Base-by-base conservation (phyloP, 768 basidiomycete species). In the Pleurotus citrinopileatus region DNA sequence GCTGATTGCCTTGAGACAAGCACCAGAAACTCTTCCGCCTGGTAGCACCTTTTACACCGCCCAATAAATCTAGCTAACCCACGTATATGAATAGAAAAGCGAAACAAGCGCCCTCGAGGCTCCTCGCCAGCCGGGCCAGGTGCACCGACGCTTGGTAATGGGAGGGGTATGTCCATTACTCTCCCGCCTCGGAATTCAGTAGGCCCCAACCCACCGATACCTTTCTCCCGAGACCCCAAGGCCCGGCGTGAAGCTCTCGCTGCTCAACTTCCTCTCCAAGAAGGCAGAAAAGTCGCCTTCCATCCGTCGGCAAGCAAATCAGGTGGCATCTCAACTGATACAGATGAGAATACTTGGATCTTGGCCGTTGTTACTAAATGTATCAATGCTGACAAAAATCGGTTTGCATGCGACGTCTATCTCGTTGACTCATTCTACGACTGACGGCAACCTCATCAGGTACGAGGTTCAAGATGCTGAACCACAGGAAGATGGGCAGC, bases 391-490 rank as follows among this genome's bases (percentile, higher is more conserved):
- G 87, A 91, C 58, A 90, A 88, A 65, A 83, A 85, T 60, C 79
- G 81, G 84, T 86, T 56, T 12, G 73, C 59, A n/a, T 36, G 1
- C 20, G 28, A 10, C 25, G 12, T 32, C 38, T 15, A 36, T 19
- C 13, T 15, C 19, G 20, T 17, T 25, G 42, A n/a, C 42, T 23
- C 12, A 46, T 25, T 15, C n/a, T 12, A 25, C 25, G 9, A 17
- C 13, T 20, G 10, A 38, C 25, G 9, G 10, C 23, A 25, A 37
- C 8, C 44, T 54, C 42, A 55, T 53, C 55, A 92, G 89, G 58
- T 93, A 93, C 59, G 89, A 91, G 67, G 91, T 94, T 0, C 88
- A 90, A 67, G 91, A 93, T 63, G 84, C 81, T 34, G 91, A 94
- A 59, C 86, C 87, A 17, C 86, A 89, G 66, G 90, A 91, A 64